Evolutionary conservation across 2,329 filamentous ascomycete species (phyloP), one percentile per base, ranked within the genome.

Genomic region (Aphanocladium album): DNA sequence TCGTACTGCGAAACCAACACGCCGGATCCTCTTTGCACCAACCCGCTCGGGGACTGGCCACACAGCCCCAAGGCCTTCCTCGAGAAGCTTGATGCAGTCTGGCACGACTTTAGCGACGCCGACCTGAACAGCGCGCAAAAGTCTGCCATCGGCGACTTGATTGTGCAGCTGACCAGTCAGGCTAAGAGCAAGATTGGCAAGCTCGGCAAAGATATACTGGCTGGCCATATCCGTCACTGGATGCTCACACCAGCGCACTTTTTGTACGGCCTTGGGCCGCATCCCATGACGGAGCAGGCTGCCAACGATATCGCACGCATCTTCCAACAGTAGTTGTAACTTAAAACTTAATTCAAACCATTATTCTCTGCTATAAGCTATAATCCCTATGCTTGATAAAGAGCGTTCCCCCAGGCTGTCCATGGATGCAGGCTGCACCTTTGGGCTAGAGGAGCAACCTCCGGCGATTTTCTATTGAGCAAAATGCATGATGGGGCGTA

Each of bases 11-110:
- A 58, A 21, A 47, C 30, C 6, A 23, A 27, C 33, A 57, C 43
- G 9, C 59, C 59, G 30, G 59, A 61, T 41, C 59, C 59, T n/a
- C 59, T 61, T 11, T 61, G 59, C 52, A 57, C 59, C 43, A 52
- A 61, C 33, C 52, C 49, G n/a, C 47, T 58, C 16, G 47, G 50
- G 39, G 50, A 62, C 19, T 59, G 58, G n/a, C 60, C 60, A 16
- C 47, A 17, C 39, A 57, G 21, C 25, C 54, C 60, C 39, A 47
- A 19, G 30, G 49, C 46, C 2, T 59, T 62, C 21, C 30, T 62
- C 49, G 54, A 53, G 8, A 58, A 52, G 49, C 60, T 62, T 19
- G 35, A 62, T 23, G 60, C 60, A 11, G 33, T 62, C 27, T 62
- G 60, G 60, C 19, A 37, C 19, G 55, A 62, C 27, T 58, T 59